Percentiles rank a stretch among this genome's conserved stretches.
phyloP scores from a whole-genome alignment of 2,329 filamentous ascomycete species.

The Trichocomaceae sp. region DNA sequence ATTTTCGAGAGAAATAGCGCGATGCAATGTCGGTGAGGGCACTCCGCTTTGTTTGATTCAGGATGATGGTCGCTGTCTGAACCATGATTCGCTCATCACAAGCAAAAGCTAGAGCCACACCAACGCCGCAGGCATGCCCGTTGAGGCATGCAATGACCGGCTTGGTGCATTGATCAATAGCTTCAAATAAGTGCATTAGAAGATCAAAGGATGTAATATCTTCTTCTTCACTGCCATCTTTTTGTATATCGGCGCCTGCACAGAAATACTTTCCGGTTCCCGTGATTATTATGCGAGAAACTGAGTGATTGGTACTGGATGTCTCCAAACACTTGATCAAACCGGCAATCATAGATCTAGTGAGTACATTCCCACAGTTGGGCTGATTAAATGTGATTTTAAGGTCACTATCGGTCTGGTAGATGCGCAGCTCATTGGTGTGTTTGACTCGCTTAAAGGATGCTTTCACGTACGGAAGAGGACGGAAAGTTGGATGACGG shows the following conservation, averaged over 20 bases:
- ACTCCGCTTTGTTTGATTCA: constrained; percentile 39
- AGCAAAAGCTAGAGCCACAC: constrained; percentile 39
- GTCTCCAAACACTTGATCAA: constrained; percentile 25
- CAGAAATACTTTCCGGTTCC: constrained; percentile 37
- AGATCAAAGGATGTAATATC: constrained; percentile 15
- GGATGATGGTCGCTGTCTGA: constrained; percentile 19
- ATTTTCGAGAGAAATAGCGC: constrained; percentile 36
- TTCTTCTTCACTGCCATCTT: constrained; percentile 18
- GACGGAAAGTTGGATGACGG: background rate
- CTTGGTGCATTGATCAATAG: constrained; percentile 36
- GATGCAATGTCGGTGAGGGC: constrained; percentile 36
- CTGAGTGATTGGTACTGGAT: constrained; percentile 18
- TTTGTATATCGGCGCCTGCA: constrained; percentile 36
- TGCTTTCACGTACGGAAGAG: constrained; percentile 3
- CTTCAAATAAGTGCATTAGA: constrained; percentile 28
- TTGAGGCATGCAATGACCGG: constrained; percentile 39
- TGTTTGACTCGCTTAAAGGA: background rate
- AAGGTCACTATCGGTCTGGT: constrained; percentile 25
- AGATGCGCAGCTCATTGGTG: constrained; percentile 22
- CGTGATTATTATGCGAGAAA: constrained; percentile 33
- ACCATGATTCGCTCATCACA: constrained; percentile 34
- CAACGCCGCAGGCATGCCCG: constrained; percentile 40
- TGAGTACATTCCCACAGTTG: constrained; percentile 37
- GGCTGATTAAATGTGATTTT: constrained; percentile 31
- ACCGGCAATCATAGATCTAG: constrained; percentile 29